Percentiles rank a stretch among this genome's conserved stretches.
Evolutionary conservation across 306 rosid species (phyloP).

Genomic region (Hippophae gyantsensis): DNA sequence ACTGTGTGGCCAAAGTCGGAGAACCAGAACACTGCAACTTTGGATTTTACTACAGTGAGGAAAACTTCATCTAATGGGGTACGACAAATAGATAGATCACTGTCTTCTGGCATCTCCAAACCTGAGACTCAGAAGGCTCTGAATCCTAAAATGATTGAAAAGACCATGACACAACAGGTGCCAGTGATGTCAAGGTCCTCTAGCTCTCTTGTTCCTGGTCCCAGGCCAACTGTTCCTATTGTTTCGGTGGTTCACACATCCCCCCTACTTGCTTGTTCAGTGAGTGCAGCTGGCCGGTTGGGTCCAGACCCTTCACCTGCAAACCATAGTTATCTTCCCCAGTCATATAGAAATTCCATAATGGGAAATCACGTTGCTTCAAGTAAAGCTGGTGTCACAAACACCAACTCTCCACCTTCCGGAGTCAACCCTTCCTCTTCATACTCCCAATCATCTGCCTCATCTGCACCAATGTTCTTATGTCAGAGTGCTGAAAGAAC

Average conservation of each 20-base stretch:
- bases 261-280: constrained; percentile 66
- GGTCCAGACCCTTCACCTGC: constrained; percentile 80
- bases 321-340: constrained; percentile 63
- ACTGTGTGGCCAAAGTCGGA: constrained; percentile 35
- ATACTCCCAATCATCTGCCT: constrained; percentile 49
- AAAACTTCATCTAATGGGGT: constrained; percentile 35
- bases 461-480: constrained; percentile 50
- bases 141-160: constrained; percentile 45
- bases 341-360: constrained; percentile 88
- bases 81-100: constrained; percentile 45
- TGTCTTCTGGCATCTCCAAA: constrained; percentile 35
- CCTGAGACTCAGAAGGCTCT: constrained; percentile 47
- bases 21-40: constrained; percentile 27
- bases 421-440: constrained; percentile 39
- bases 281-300: constrained; percentile 81
- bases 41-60: constrained; percentile 33
- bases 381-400: constrained; percentile 45
- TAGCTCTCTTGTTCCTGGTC: constrained; percentile 72
- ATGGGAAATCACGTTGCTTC: constrained; percentile 59
- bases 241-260: constrained; percentile 65
- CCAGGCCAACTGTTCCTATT: constrained; percentile 64
- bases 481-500: constrained; percentile 55
- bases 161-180: constrained; percentile 35
- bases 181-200: constrained; percentile 69
- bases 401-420: constrained; percentile 44